Conservation (phyloP, 2,329 filamentous ascomycete species). For the Diaporthe caulivora region DNA sequence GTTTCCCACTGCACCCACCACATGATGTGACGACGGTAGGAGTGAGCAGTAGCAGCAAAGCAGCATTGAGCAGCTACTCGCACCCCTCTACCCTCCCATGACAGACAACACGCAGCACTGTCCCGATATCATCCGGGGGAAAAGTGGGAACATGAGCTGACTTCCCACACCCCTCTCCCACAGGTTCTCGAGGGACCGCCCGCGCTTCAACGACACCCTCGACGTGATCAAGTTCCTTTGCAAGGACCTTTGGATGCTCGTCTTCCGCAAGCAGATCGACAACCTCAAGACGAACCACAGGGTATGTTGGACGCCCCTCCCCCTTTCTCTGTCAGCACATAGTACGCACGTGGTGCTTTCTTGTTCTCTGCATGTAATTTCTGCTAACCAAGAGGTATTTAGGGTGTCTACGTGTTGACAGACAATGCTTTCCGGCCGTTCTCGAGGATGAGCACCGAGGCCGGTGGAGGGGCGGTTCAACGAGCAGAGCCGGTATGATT, state of each 20-base stretch:
- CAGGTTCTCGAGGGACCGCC: conserved; percentile 85
- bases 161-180: not conserved
- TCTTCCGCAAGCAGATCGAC: conserved; percentile 97
- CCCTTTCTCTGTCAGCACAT: conserved; percentile 41
- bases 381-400: conserved; percentile 35
- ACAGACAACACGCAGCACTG: conserved; percentile 18
- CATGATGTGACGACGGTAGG: not conserved
- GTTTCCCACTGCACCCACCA: conserved; percentile 40
- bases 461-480: conserved; percentile 77
- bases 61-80: too few species aligned
- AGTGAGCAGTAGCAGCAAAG: not conserved
- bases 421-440: conserved; percentile 93
- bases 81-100: not conserved
- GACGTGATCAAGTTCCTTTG: conserved; percentile 99
- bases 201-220: conserved; percentile 90
- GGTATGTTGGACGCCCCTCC: conserved; percentile 55
- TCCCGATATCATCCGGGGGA: conserved; percentile 31
- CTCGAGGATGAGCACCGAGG: conserved; percentile 87
- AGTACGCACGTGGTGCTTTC: not conserved
- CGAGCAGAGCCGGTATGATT: conserved; percentile 82
- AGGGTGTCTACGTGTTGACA: conserved; percentile 96
- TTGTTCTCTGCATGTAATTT: not conserved
- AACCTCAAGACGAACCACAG: conserved; percentile 98
- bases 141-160: conserved; percentile 37
- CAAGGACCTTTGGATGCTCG: conserved; percentile 95